These are phyloP conservation scores for Pseudomonodictys pantanalensis DNA, from an alignment of 495 filamentous ascomycete species.

Conservation along the genomic window DNA sequence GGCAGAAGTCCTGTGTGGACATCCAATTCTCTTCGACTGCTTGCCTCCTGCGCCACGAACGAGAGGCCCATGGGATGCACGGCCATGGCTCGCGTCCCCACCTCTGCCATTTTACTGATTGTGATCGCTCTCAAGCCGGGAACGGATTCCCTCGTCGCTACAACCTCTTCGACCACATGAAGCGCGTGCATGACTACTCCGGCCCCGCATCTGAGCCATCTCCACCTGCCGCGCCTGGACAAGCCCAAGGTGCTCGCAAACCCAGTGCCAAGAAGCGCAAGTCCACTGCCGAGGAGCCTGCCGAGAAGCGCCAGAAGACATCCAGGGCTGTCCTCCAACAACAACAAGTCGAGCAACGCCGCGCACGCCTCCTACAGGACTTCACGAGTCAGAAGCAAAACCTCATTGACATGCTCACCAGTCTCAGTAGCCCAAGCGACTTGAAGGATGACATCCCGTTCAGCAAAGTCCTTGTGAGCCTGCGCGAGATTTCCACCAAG, in stretches of 20 bases:
- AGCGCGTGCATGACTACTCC: constrained; percentile 78
- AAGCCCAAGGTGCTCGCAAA: background rate
- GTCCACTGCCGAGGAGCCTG: constrained; percentile 16
- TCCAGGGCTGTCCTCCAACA: constrained; percentile 1
- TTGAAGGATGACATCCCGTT: constrained; percentile 20
- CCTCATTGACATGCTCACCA: constrained; percentile 14
- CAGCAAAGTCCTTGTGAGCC: constrained; percentile 14
- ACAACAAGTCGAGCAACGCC: constrained; percentile 13
- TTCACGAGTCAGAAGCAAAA: constrained; percentile 20
- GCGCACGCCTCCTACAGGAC: constrained; percentile 9
- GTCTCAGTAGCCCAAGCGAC: constrained; percentile 28
- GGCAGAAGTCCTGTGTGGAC: constrained; percentile 71
- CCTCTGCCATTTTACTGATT: constrained; percentile 77
- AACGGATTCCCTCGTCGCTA: constrained; percentile 89
- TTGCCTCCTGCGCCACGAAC: constrained; percentile 89
- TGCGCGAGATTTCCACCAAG: constrained; percentile 24
- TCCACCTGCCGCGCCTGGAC: constrained; percentile 1
- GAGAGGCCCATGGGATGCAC: constrained; percentile 91
- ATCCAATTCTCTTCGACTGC: constrained; percentile 87
- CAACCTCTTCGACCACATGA: constrained; percentile 95
- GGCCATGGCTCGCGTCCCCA: constrained; percentile 89
- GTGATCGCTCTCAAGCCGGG: constrained; percentile 72
- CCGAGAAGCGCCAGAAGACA: constrained; percentile 24
- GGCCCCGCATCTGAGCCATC: constrained; percentile 16
- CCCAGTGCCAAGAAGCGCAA: constrained; percentile 21